A percentile compares a stretch with the other conserved stretches of the same genome.
These are phyloP conservation scores for Nakataea oryzae DNA, from an alignment of 2,329 filamentous ascomycete genomes.

Conservation along the genomic window DNA sequence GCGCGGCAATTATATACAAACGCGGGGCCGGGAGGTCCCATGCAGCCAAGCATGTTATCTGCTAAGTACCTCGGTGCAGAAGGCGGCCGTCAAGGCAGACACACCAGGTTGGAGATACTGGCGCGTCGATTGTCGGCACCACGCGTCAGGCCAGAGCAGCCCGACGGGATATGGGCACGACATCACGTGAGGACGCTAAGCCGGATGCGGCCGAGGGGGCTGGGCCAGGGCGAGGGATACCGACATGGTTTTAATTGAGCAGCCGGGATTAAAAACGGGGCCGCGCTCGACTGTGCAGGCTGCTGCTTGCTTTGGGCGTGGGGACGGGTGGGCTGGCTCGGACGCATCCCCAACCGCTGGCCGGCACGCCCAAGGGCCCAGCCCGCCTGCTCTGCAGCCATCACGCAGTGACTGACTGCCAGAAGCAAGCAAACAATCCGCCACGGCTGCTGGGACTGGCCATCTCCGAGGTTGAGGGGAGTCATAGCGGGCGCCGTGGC, in stretches of 20 bases:
- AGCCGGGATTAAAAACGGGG: background rate
- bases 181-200: background rate
- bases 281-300: background rate
- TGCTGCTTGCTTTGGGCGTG: background rate
- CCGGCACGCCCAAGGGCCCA: no score
- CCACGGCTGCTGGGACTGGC: background rate
- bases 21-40: background rate
- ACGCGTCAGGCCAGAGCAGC: background rate
- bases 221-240: background rate
- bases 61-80: constrained; percentile 8
- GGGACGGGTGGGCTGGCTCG: background rate
- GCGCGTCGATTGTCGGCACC: background rate
- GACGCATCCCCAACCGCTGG: background rate
- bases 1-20: constrained; percentile 1
- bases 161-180: background rate
- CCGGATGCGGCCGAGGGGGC: background rate
- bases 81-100: constrained; percentile 4
- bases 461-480: background rate
- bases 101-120: constrained; percentile 2
- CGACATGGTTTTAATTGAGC: background rate
- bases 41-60: constrained; percentile 5
- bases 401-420: background rate
- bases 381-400: background rate
- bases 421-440: background rate
- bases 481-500: background rate